Base-by-base conservation (phyloP, 345 rosid genomes). In the Conringia planisiliqua region DNA sequence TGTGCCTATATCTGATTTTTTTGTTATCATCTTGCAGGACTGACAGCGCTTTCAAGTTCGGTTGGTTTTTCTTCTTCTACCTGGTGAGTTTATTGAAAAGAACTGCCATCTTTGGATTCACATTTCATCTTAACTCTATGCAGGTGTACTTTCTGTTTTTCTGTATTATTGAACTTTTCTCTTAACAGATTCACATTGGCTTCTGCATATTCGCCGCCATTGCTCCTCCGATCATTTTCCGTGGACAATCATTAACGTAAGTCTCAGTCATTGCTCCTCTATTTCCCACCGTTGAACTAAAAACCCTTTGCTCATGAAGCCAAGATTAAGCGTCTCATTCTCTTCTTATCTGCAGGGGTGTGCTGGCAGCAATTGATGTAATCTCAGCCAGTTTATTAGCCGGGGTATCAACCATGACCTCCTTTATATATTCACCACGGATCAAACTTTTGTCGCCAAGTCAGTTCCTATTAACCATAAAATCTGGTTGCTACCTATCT, bases 171-270 rank as follows among this genome's bases (percentile, higher is more conserved):
- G 47, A 67, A 43, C 57, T 52, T 61, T 22, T 38, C 56, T 16
- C 44, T 26, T 40, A 59, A 79, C 94, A 96, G 99, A 67, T 96
- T 62, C 99, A 96, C 79, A 80, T 92, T 76, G 94, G 85, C 36
- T 92, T 96, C 83, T 92, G 98, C 83, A 87, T 96, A 27, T 74
- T 96, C 82, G 97, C 99, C n/a, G 94, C 99, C 61, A 87, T 96
- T 79, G 98, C 99, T 72, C 99, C 99, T 64, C 99, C 99, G 7
- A 44, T 96, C 66, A 84, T 96, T 75, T 96, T 96, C 83, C 92
- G 85, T 22, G 99, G 99, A 77, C 80, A 87, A 72, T 96, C 99
- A 69, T 80, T 96, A 76, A 87, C 99, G 98, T 96, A 92, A 90
- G 99, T 75, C 63, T 73, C 35, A 26, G 30, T 18, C 17, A 5